phyloP scores from a whole-genome alignment of 139 green algal species.

The Marvania coccoides region DNA sequence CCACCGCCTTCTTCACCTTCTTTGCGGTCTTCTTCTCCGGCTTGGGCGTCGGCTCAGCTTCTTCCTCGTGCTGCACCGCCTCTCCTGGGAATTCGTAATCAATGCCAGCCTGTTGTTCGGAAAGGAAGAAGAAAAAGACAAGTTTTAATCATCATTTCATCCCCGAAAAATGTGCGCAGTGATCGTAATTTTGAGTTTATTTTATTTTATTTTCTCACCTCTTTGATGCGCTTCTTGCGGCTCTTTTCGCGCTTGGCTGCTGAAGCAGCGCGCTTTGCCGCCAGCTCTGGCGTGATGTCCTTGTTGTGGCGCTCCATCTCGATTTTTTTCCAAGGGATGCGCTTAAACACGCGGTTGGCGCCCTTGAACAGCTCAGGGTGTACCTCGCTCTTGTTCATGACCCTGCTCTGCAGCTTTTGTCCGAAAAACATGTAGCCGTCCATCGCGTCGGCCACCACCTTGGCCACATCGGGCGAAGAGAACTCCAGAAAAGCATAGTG shows the following conservation, averaged over 20 bases:
- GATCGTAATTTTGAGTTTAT: no score
- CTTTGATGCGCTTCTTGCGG: conserved; percentile 48
- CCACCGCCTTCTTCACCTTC: no score
- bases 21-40: no score
- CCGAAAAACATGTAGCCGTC: conserved; percentile 87
- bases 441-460: conserved; percentile 79
- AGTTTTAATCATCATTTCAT: no score
- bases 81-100: no score
- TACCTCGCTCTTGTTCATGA: conserved; percentile 36
- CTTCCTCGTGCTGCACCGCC: no score
- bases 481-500: conserved; percentile 73
- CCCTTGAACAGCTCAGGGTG: conserved; percentile 74
- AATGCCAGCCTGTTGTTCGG: no score
- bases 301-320: conserved; percentile 62
- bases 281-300: conserved; percentile 37
- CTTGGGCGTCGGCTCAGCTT: no score
- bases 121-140: no score
- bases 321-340: conserved; percentile 67
- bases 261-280: conserved; percentile 21
- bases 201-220: no score
- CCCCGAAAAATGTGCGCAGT: no score
- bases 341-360: conserved; percentile 64
- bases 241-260: conserved; percentile 41
- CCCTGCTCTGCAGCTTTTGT: conserved; percentile 41
- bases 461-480: conserved; percentile 56